Conservation (phyloP, 176 grass and related monocot species). For the Carex littledalei region DNA sequence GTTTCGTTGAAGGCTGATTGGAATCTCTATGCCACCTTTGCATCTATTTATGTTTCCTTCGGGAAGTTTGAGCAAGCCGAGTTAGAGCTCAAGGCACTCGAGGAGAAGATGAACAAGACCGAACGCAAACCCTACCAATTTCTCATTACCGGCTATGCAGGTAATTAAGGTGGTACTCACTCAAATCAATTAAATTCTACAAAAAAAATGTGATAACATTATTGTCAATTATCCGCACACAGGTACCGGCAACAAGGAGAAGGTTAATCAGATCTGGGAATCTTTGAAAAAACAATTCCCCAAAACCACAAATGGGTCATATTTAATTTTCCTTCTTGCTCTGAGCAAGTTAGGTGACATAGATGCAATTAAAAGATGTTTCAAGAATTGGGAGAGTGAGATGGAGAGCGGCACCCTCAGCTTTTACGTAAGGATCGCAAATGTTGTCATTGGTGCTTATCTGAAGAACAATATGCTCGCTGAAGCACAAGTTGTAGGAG, state of each 20-base stretch:
- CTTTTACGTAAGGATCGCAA: slow-evolving; percentile 50
- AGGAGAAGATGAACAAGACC: slow-evolving; percentile 12
- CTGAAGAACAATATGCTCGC: slow-evolving; percentile 37
- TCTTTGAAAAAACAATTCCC: slow-evolving; percentile 38
- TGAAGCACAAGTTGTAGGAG: slow-evolving; percentile 45
- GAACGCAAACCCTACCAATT: neutral
- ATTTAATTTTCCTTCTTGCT: slow-evolving; percentile 58
- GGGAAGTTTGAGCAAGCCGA: slow-evolving; percentile 49
- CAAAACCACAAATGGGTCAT: slow-evolving; percentile 52
- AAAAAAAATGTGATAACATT: too few species aligned
- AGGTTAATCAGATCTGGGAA: slow-evolving; percentile 57
- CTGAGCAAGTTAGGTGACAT: slow-evolving; percentile 54
- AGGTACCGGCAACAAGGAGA: slow-evolving; percentile 44
- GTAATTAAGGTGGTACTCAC: slow-evolving; percentile 30
- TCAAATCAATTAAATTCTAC: slow-evolving; percentile 31
- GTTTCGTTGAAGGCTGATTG: slow-evolving; percentile 21
- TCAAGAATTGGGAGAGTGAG: slow-evolving; percentile 60
- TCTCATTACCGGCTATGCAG: slow-evolving; percentile 31
- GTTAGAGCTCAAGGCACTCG: slow-evolving; percentile 56
- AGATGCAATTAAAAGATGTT: slow-evolving; percentile 43
- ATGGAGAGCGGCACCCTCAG: neutral
- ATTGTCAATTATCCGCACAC: neutral
- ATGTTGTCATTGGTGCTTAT: slow-evolving; percentile 49
- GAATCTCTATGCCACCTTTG: slow-evolving; percentile 56
- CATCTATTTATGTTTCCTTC: slow-evolving; percentile 57